Percentiles rank a stretch among this genome's conserved stretches.
Conservation (phyloP, 2,329 filamentous ascomycete species). For the Exophiala lecanii-corni region DNA sequence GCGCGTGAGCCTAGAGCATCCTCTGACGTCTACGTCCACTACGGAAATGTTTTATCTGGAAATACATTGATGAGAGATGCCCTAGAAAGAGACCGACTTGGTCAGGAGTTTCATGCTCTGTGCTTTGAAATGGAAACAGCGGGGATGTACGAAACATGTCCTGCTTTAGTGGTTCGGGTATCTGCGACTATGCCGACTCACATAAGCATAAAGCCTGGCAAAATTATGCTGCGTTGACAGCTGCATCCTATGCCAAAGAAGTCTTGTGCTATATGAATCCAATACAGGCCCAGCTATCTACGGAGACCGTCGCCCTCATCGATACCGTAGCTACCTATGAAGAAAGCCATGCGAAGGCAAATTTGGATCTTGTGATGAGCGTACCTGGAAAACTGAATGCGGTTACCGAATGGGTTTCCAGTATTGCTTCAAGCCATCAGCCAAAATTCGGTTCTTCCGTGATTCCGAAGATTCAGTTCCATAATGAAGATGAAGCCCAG, state of each 20-base stretch:
- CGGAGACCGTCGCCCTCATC: background rate
- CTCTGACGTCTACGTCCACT: constrained; percentile 32
- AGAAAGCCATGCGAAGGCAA: background rate
- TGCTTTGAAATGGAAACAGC: constrained; percentile 30
- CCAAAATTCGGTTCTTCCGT: background rate
- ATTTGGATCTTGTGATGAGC: background rate
- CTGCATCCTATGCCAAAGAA: constrained; percentile 23
- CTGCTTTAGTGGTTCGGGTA: constrained; percentile 26
- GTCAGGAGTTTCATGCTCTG: constrained; percentile 6
- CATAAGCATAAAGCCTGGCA: constrained; percentile 27
- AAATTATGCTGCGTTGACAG: constrained; percentile 20
- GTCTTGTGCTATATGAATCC: constrained; percentile 1
- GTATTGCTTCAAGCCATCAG: background rate
- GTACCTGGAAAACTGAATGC: background rate
- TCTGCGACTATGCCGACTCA: constrained; percentile 24
- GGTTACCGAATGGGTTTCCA: background rate
- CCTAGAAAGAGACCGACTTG: constrained; percentile 15
- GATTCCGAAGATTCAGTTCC: background rate
- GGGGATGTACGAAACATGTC: constrained; percentile 26
- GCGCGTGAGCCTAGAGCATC: constrained; percentile 1
- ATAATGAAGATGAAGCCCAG: too few species aligned
- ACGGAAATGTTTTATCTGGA: constrained; percentile 28
- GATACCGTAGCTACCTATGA: background rate
- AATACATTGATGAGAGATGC: constrained; percentile 26
- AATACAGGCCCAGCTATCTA: background rate